Evolutionary conservation across 2,329 filamentous ascomycete species (phyloP).

Genomic region (Ceratocystis papillata): DNA sequence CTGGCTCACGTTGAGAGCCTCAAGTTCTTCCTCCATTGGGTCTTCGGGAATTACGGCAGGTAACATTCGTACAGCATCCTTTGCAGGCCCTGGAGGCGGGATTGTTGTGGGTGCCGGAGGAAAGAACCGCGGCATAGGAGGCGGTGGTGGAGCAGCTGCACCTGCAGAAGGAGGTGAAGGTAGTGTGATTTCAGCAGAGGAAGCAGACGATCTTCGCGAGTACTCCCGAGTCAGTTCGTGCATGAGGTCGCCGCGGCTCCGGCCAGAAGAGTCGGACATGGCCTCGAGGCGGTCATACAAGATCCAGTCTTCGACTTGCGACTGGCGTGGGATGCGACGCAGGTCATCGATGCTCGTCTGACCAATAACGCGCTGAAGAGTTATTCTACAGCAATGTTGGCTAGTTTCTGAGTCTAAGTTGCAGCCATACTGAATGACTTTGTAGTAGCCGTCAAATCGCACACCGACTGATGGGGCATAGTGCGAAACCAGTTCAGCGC

Average conservation of each 20-base stretch:
- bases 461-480: slow-evolving; percentile 43
- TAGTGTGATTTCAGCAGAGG: not conserved
- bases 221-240: slow-evolving; percentile 18
- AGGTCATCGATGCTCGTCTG: slow-evolving; percentile 38
- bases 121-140: slow-evolving; percentile 5
- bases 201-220: slow-evolving; percentile 20
- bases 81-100: slow-evolving; percentile 13
- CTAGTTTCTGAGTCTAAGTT: slow-evolving; percentile 35
- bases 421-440: slow-evolving; percentile 38
- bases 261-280: slow-evolving; percentile 27
- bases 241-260: slow-evolving; percentile 22
- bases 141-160: not conserved
- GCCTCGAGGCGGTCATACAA: slow-evolving; percentile 40
- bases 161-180: slow-evolving; percentile 14
- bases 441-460: slow-evolving; percentile 50
- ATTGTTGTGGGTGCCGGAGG: not conserved
- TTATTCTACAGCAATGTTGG: slow-evolving; percentile 37
- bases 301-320: slow-evolving; percentile 47
- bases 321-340: slow-evolving; percentile 40
- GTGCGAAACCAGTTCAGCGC: slow-evolving; percentile 40
- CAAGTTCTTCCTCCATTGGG: slow-evolving; percentile 20
- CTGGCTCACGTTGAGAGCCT: slow-evolving; percentile 8
- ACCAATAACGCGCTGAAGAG: slow-evolving; percentile 36
- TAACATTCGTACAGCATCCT: slow-evolving; percentile 17
- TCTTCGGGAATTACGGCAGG: slow-evolving; percentile 22